Evolutionary conservation across 2,329 filamentous ascomycete genomes (phyloP).

Genomic region (Colletotrichum sp.): DNA sequence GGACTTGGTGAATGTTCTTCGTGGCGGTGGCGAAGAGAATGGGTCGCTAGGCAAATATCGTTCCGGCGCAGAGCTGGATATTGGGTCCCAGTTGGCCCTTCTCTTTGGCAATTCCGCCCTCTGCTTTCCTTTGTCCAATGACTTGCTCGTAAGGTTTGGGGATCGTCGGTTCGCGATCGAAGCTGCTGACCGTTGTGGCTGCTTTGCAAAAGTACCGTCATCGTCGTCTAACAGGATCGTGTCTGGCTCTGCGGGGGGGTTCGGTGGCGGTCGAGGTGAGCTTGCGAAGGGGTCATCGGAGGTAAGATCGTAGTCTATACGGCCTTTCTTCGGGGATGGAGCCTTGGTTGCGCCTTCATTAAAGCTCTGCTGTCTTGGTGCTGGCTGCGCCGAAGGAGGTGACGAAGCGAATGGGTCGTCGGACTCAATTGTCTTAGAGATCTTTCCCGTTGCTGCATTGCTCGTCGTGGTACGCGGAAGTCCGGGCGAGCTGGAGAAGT

Average conservation of each 20-base stretch:
- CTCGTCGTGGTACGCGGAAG: neutral
- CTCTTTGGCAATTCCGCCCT: constrained; percentile 24
- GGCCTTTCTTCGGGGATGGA: neutral
- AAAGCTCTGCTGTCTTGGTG: constrained; percentile 22
- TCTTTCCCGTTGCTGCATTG: neutral
- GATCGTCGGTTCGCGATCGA: neutral
- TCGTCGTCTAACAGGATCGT: neutral
- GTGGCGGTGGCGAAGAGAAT: constrained; percentile 8
- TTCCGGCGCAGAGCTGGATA: constrained; percentile 59
- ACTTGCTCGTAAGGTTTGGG: neutral
- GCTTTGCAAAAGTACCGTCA: neutral
- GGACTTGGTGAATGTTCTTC: neutral
- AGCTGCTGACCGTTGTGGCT: neutral
- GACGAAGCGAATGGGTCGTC: constrained; percentile 28
- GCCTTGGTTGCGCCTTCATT: constrained; percentile 20
- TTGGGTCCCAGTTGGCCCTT: constrained; percentile 50
- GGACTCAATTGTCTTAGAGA: neutral
- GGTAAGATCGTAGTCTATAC: neutral
- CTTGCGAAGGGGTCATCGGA: constrained; percentile 27
- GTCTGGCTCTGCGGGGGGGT: neutral
- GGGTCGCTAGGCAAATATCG: neutral
- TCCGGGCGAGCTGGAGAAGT: constrained; percentile 40
- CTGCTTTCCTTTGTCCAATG: neutral
- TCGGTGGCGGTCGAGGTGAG: constrained; percentile 20
- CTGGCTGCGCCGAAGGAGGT: constrained; percentile 13